Base-by-base conservation (phyloP, 192 early-diverging fungal genomes). In the Phycomyces nitens region DNA sequence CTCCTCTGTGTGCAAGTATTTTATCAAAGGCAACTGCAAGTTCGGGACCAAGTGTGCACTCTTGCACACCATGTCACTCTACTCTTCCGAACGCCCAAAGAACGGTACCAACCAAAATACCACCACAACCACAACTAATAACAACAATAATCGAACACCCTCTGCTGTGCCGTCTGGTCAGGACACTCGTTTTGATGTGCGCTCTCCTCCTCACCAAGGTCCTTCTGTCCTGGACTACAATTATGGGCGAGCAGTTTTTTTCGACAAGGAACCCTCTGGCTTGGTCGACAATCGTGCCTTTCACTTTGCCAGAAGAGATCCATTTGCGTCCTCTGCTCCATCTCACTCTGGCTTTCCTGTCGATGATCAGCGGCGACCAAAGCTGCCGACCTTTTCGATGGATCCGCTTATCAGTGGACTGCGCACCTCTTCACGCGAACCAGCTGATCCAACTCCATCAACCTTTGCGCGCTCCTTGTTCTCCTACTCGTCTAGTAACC, bases 41-140 rank as follows among this genome's bases (percentile, higher is more conserved):
- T 91, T 87, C 76, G 89, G 86, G 20, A 84, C 68, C 62, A 89
- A 87, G 62, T 91, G 89, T 60, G 88, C 89, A 0, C 74, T 91
- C 12, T 73, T 78, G 12, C 84, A 86, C 50, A 75, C 74, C 14
- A 51, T 73, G 49, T 68, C 64, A 21, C 60, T 64, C 15, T 60
- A 24, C 11, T 47, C 44, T 23, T 66, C 70, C 14, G 51, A 50
- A 14, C 72, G 71, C 29, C 67, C 69, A 41, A 80, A 75, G 43
- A 56, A 53, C 23, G 9, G 20, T 11, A 47, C 5, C 44, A 47
- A 47, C 18, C 3, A 18, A 3, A 47, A 47, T 18, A 47, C 2
- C 44, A n/a, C n/a, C 3, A 47, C 18, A 47, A 18, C 44, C 3
- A 3, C 44, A 47, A 34, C 29, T 34, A 34, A 5, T 7, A 34